Conservation (phyloP, 73 alveolate genomes). For the Halteria grandinella region DNA sequence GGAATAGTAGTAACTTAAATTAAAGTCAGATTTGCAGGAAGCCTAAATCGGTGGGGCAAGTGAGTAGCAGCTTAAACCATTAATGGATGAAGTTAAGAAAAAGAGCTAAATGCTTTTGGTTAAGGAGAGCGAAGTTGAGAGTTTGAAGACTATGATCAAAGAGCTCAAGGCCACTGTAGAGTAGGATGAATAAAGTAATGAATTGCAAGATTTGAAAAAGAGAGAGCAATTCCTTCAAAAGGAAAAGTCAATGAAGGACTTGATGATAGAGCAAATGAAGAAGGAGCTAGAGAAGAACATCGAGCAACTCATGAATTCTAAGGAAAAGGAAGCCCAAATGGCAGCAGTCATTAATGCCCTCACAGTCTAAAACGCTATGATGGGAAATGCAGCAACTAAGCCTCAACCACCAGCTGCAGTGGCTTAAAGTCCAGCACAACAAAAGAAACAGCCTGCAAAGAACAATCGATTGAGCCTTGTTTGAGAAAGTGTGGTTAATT, state of each 20-base stretch:
- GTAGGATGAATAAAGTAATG: constrained; percentile 20
- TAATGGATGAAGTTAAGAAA: constrained; percentile 20
- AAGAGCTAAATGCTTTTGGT: constrained; percentile 26
- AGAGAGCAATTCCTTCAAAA: constrained; percentile 3
- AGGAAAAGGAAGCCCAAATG: constrained; percentile 39
- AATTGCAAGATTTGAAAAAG: constrained; percentile 14
- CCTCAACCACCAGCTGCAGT: no score
- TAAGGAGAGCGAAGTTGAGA: constrained; percentile 26
- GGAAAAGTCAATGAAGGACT: constrained; percentile 38
- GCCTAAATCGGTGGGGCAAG: constrained; percentile 3
- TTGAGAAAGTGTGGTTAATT: background rate
- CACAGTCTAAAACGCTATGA: background rate
- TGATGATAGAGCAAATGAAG: constrained; percentile 33
- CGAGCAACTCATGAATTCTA: constrained; percentile 16
- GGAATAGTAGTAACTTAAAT: background rate
- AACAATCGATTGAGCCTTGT: background rate
- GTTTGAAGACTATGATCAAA: constrained; percentile 8
- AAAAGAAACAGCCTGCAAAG: no score
- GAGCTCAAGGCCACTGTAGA: constrained; percentile 33
- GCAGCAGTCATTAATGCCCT: background rate
- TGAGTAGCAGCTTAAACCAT: background rate
- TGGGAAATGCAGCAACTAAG: background rate
- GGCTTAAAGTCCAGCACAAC: no score
- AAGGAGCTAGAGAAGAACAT: constrained; percentile 40
- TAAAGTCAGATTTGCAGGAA: background rate